Base-by-base conservation (phyloP, 208 protist species). In the Blastocrithidia nonstop region DNA sequence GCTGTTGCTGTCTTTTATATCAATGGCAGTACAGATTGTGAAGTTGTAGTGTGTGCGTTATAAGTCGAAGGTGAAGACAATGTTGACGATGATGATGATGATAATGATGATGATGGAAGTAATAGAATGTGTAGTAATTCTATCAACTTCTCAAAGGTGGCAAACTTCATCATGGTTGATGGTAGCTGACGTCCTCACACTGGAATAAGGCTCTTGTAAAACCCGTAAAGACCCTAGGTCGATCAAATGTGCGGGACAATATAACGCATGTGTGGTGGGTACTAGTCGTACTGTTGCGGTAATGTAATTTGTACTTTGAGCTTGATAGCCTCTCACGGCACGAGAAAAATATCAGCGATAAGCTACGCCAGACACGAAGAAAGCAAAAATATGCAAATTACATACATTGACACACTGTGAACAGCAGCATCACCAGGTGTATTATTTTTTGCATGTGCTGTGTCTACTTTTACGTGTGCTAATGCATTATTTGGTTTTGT, bases 91-190 rank as follows among this genome's bases (percentile, higher is more conserved):
- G 2, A 38, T 22, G 27, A 45, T 32, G 8, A 33, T n/a, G n/a
- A n/a, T n/a, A n/a, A 17, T 29, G 48, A n/a, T 1, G 19, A 22
- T 19, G 38, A 8, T 19, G 25, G 16, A 6, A 26, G 11, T 3
- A 54, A 25, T 11, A 35, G 1, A 5, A n/a, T 19, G 16, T 62
- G 55, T 21, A 87, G 44, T 8, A 46, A 8, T 0, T 50, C 9
- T 7, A 62, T 65, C 31, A 77, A 71, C 15, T 53, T 48, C 54
- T 90, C 81, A 41, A 90, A 90, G 35, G 55, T 65, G 29, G 69
- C 45, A 39, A 97, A 96, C 69, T 97, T 97, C 33, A 86, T 70
- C 69, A 96, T 84, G 4, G 92, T 96, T 66, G 91, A 96, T 0
- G 95, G 93, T 35, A 97, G 86, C 63, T 97, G 94, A 8, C 91